phyloP scores from a whole-genome alignment of 805 yeast genomes.

The Candida loeiensis region DNA sequence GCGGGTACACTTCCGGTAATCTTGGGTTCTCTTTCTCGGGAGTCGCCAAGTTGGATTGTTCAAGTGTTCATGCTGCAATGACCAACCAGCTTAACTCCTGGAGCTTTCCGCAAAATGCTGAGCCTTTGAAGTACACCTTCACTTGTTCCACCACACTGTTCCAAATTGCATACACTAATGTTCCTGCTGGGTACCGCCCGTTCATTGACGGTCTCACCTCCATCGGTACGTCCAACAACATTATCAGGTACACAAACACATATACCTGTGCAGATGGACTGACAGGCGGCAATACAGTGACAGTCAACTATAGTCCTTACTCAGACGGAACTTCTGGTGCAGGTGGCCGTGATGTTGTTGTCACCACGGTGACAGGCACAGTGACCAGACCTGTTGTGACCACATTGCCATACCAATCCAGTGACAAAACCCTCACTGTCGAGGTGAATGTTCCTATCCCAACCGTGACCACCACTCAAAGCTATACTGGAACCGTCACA shows the following conservation, averaged over 20 bases:
- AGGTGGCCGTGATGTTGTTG: slow-evolving; percentile 7
- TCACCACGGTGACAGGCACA: slow-evolving; percentile 9
- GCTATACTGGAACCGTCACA: slow-evolving; percentile 12
- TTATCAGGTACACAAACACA: slow-evolving; percentile 8
- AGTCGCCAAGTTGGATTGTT: slow-evolving; percentile 19
- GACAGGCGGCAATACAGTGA: background rate
- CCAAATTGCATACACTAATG: slow-evolving; percentile 12
- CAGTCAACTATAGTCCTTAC: slow-evolving; percentile 1
- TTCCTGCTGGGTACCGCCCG: slow-evolving; percentile 26
- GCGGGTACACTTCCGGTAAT: slow-evolving; percentile 20
- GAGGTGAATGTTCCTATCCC: slow-evolving; percentile 18
- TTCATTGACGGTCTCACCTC: slow-evolving; percentile 8
- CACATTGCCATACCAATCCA: slow-evolving; percentile 10
- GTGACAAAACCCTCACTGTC: slow-evolving; percentile 13
- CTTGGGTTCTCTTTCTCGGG: slow-evolving; percentile 19
- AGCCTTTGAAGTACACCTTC: slow-evolving; percentile 1
- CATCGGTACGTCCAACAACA: background rate
- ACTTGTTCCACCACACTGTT: background rate
- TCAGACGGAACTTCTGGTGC: background rate
- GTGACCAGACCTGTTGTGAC: slow-evolving; percentile 7
- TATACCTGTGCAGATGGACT: slow-evolving; percentile 10
- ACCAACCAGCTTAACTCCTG: slow-evolving; percentile 1
- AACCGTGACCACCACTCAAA: slow-evolving; percentile 11
- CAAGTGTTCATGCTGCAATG: slow-evolving; percentile 15
- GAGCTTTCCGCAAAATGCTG: background rate